Base-by-base conservation (phyloP, 306 rosid species). In the Ceratonia siliqua region DNA sequence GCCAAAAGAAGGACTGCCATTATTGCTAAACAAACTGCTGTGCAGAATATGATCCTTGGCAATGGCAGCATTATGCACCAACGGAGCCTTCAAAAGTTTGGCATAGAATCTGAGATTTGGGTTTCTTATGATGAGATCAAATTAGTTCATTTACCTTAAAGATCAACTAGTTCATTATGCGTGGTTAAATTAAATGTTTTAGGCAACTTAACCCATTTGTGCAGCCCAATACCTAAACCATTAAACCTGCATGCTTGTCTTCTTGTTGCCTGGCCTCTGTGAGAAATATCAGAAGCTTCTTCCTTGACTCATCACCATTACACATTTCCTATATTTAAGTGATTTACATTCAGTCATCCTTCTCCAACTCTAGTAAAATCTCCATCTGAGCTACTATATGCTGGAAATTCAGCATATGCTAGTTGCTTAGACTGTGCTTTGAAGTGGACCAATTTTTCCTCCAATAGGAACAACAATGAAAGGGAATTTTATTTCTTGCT, bases 1-100 rank as follows among this genome's bases (percentile, higher is more conserved):
- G 98, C 92, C 67, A 94, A 66, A 20, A 91, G 82, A 75, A 89
- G 50, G 15, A 94, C 97, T 39, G 79, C 85, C 66, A 91, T 24
- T 18, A 76, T 63, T 45, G 98, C 94, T 43, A 89, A 59, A 38
- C 73, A 67, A 27, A 91, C 88, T 6, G 96, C 88, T 3, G 55
- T 45, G 76, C 85, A 91, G 56, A 91, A 88, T 73, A 88, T 78
- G 55, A 86, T 78, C 77, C 84, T 79, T 5, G 89, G 35, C 76
- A 77, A n/a, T n/a, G n/a, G 59, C 93, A 88, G 87, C 42, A 36
- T 82, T 42, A 49, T 82, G 77, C 61, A 30, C 52, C 39, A 49
- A 38, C 59, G 36, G 53, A 30, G 36, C 61, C 27, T 32, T 62
- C 33, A 3, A 14, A 42, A 41, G 5, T 70, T 72, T n/a, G 27